Evolutionary conservation across 352 stramenopile species (phyloP).

Genomic region (Pythium myriotylum): DNA sequence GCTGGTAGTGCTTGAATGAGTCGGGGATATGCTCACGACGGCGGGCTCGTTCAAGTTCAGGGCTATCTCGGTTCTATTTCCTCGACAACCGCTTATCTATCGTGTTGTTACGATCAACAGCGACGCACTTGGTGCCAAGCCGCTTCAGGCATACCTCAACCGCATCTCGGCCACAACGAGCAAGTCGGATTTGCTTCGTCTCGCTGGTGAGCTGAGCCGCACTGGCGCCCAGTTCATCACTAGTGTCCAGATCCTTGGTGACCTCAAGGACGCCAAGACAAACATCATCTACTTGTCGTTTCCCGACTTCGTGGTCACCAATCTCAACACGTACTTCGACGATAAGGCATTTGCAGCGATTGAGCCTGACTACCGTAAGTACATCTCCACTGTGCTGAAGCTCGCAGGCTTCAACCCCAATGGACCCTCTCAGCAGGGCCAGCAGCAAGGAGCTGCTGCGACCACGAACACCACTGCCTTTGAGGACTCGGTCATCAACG

Average conservation of each 20-base stretch:
- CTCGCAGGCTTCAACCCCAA: slow-evolving; percentile 30
- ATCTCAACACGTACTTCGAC: slow-evolving; percentile 91
- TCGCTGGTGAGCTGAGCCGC: slow-evolving; percentile 27
- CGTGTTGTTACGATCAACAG: too few relatives aligned
- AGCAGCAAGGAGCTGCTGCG: too few relatives aligned
- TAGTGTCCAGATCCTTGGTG: slow-evolving; percentile 45
- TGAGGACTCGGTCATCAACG: too few relatives aligned
- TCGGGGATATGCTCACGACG: too few relatives aligned
- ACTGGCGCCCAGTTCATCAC: slow-evolving; percentile 66
- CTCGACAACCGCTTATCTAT: too few relatives aligned
- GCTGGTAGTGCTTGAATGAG: too few relatives aligned
- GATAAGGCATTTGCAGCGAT: slow-evolving; percentile 31
- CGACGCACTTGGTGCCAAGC: slow-evolving; percentile 9
- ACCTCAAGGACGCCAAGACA: slow-evolving; percentile 70
- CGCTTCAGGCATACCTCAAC: slow-evolving; percentile 12
- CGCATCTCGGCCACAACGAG: slow-evolving; percentile 1
- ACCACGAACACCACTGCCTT: too few relatives aligned
- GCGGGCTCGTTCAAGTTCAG: too few relatives aligned
- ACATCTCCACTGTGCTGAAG: slow-evolving; percentile 41
- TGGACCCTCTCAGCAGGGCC: too few relatives aligned
- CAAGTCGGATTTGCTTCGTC: slow-evolving; percentile 21
- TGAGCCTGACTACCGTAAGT: slow-evolving; percentile 37
- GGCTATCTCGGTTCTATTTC: too few relatives aligned
- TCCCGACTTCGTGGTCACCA: slow-evolving; percentile 63
- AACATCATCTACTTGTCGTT: slow-evolving; percentile 76